Percentiles rank a stretch among this genome's conserved stretches.
These are phyloP conservation scores for Rhizoclosmatium sp. DNA, from an alignment of 192 early-diverging fungal genomes.

Conservation along the genomic window DNA sequence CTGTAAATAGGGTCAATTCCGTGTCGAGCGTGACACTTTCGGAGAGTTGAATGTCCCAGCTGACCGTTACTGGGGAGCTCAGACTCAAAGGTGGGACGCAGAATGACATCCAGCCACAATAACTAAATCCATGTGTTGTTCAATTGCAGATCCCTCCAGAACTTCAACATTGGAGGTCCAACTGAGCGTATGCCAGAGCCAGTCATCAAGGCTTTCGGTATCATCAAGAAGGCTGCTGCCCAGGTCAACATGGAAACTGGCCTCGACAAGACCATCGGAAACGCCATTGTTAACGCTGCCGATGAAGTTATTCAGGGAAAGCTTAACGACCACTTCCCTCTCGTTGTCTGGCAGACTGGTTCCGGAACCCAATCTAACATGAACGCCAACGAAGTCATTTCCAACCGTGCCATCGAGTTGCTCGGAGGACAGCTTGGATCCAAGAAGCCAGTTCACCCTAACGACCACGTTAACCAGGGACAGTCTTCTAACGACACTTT, in stretches of 20 bases:
- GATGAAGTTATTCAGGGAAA: constrained; percentile 85
- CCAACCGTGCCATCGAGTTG: constrained; percentile 98
- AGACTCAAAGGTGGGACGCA: constrained; percentile 83
- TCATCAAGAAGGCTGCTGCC: constrained; percentile 95
- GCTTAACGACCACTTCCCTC: constrained; percentile 95
- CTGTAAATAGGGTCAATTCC: constrained; percentile 30
- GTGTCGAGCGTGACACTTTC: constrained; percentile 80
- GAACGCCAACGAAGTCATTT: constrained; percentile 79
- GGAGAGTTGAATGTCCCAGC: constrained; percentile 94
- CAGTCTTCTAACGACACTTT: constrained; percentile 99
- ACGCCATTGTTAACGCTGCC: constrained; percentile 76
- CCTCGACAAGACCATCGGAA: constrained; percentile 80
- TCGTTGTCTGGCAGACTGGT: constrained; percentile 97
- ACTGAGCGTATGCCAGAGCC: constrained; percentile 95
- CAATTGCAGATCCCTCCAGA: constrained; percentile 75
- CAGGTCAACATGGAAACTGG: constrained; percentile 93
- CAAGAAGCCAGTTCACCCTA: constrained; percentile 97
- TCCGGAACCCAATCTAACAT: constrained; percentile 96
- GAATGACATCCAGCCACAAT: too few relatives aligned
- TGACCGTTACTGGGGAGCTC: constrained; percentile 97
- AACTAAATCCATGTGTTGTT: too few relatives aligned
- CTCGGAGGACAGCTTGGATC: constrained; percentile 86
- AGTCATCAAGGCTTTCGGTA: constrained; percentile 93
- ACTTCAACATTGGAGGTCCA: constrained; percentile 96
- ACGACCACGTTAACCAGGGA: constrained; percentile 99